Evolutionary conservation across 2,329 filamentous ascomycete species (phyloP), one percentile per base, ranked within the genome.

Genomic region (Fusarium continuum): DNA sequence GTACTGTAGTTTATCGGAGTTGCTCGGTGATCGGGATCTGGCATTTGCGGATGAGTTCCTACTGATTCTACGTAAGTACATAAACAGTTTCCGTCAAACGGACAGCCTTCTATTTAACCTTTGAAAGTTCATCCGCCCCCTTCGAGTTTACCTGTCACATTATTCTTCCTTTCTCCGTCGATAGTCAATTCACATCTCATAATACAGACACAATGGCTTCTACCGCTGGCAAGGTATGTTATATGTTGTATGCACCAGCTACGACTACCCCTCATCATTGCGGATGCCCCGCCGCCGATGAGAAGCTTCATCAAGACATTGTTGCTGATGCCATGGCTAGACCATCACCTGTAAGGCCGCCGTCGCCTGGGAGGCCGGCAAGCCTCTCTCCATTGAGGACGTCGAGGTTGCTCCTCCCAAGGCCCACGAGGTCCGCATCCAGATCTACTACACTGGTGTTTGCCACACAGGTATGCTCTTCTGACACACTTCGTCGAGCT

Each of bases 361-460:
- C 73, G 91, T 99, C 65, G 95, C 95, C 77, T 99, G 95, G 95
- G 94, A 93, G 80, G 93, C 95, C 41, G 93, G 91, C 76, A 91
- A 97, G 82, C 89, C 92, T 69, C 86, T 99, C 67, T 88, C 84
- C 72, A 85, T 98, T 70, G 95, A 99, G 81, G 92, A 96, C 70
- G 84, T 99, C 72, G 93, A 98, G 81, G 95, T 99, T 67, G 87
- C 85, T 48, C 91, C 94, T 64, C 95, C 95, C 58, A 88, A 85
- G 79, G 93, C 94, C 61, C 87, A 96, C 80, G 95, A 99, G 82
- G 95, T 99, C 75, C 92, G 95, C 73, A 97, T 99, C 75, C 83
- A 98, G 83, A 92, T 98, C 77, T 90, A 94, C 84, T 96, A 97
- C 84, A 99, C 95, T 49, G 95, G 95, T 80, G 95, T 99, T 76